A percentile compares a stretch with the other conserved stretches of the same genome.
These are phyloP conservation scores for Pseudevernia furfuracea DNA, from an alignment of 495 filamentous ascomycete genomes.

Conservation along the genomic window DNA sequence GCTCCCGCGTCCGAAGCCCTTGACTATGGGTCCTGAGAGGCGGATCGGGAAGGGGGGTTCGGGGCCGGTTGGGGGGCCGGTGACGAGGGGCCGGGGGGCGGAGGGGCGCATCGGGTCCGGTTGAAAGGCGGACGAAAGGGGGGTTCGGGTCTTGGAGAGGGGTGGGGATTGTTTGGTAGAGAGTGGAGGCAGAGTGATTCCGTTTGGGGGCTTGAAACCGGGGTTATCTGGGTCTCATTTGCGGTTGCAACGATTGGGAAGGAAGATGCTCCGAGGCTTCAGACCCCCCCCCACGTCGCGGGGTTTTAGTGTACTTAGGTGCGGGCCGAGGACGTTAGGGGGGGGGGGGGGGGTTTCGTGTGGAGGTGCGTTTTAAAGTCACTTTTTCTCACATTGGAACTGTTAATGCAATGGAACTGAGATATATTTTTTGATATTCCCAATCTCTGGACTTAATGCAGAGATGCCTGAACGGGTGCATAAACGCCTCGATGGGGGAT, in stretches of 20 bases:
- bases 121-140: constrained; percentile 21
- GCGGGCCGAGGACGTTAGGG: no score
- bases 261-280: no score
- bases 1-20: constrained; percentile 88
- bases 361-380: no score
- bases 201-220: no score
- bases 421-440: not conserved
- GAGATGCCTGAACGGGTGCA: constrained; percentile 46
- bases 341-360: no score
- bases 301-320: no score
- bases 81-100: constrained; percentile 47
- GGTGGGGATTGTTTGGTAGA: not conserved
- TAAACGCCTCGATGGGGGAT: constrained; percentile 35
- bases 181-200: no score
- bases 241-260: no score
- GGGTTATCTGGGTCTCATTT: no score
- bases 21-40: constrained; percentile 76
- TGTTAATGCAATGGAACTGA: not conserved
- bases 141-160: constrained; percentile 13
- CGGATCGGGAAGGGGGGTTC: constrained; percentile 69
- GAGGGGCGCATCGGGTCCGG: constrained; percentile 24
- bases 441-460: no score
- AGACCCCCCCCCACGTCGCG: no score
- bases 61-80: constrained; percentile 65
- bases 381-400: not conserved